These are phyloP conservation scores for Torulaspora delbrueckii DNA, from an alignment of 805 yeast genomes.

Conservation along the genomic window DNA sequence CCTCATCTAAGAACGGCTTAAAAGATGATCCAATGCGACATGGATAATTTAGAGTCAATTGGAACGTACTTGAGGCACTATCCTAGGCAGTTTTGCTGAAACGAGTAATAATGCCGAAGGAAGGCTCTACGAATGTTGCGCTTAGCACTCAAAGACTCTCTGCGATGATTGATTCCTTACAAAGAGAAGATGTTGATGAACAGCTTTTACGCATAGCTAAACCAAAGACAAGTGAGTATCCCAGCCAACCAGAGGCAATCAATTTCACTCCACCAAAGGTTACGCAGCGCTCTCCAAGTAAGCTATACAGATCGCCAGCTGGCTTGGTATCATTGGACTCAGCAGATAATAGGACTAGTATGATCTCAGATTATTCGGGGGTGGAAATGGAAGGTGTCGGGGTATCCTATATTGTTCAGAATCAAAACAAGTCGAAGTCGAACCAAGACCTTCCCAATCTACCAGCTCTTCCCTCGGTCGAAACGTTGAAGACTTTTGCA, in stretches of 20 bases:
- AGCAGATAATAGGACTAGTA: conserved; percentile 19
- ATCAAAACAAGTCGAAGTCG: conserved; percentile 2
- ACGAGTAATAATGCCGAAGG: not conserved
- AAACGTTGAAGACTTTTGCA: conserved; percentile 4
- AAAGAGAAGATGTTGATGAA: conserved; percentile 15
- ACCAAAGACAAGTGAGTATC: not conserved
- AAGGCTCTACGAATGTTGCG: conserved; percentile 16
- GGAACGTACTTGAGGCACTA: not conserved
- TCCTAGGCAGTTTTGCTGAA: not conserved
- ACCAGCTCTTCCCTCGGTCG: conserved; percentile 17
- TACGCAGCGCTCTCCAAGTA: conserved; percentile 5
- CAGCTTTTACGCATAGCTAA: conserved; percentile 8
- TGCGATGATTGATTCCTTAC: conserved; percentile 28
- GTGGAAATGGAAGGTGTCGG: conserved; percentile 34
- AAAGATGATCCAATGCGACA: not conserved
- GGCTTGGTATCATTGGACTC: conserved; percentile 11
- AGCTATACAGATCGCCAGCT: conserved; percentile 11
- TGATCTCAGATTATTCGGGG: conserved; percentile 32
- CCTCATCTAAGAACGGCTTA: conserved; percentile 1
- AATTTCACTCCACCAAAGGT: conserved; percentile 4
- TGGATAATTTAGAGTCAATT: not conserved
- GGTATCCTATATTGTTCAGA: conserved; percentile 28
- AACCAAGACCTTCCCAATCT: conserved; percentile 8
- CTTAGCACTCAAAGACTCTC: conserved; percentile 27
- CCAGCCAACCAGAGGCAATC: not conserved